These are phyloP conservation scores for Aureobasidium pullulans DNA, from an alignment of 2,329 filamentous ascomycete genomes.

Conservation along the genomic window DNA sequence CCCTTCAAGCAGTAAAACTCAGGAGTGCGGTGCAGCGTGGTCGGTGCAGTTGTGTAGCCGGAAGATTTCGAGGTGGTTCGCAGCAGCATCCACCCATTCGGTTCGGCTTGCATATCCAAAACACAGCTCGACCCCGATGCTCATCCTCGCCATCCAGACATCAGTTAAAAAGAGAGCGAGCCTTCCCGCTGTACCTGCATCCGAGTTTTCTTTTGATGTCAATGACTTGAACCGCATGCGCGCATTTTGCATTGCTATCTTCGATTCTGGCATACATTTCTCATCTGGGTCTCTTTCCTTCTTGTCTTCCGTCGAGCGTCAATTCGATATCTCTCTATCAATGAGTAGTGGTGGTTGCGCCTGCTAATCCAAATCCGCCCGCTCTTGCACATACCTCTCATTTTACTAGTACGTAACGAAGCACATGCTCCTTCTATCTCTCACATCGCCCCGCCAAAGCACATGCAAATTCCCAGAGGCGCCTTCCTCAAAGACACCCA, in stretches of 20 bases:
- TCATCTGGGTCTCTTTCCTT: not conserved
- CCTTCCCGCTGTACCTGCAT: conserved; percentile 7
- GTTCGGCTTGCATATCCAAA: conserved; percentile 25
- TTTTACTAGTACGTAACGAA: conserved; percentile 14
- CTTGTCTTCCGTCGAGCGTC: not conserved
- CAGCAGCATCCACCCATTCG: conserved; percentile 15
- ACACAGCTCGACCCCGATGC: conserved; percentile 19
- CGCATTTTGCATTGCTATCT: conserved; percentile 11
- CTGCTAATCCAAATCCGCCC: not conserved
- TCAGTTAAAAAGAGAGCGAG: conserved; percentile 5
- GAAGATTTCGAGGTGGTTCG: conserved; percentile 13
- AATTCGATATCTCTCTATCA: not conserved
- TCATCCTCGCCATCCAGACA: conserved; percentile 19
- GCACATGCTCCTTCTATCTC: conserved; percentile 11
- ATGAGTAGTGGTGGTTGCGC: not conserved
- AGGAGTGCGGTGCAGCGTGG: not conserved
- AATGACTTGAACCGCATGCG: conserved; percentile 1
- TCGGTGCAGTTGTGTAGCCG: conserved; percentile 11
- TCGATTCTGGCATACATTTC: conserved; percentile 9
- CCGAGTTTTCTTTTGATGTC: not conserved
- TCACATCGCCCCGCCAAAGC: conserved; percentile 11
- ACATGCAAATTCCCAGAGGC: conserved; percentile 16
- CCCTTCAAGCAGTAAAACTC: not conserved
- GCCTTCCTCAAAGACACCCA: conserved; percentile 13
- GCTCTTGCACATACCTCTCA: conserved; percentile 15